These are phyloP conservation scores for Daldinia eschscholtzii DNA, from an alignment of 2,329 filamentous ascomycete genomes.

Conservation along the genomic window DNA sequence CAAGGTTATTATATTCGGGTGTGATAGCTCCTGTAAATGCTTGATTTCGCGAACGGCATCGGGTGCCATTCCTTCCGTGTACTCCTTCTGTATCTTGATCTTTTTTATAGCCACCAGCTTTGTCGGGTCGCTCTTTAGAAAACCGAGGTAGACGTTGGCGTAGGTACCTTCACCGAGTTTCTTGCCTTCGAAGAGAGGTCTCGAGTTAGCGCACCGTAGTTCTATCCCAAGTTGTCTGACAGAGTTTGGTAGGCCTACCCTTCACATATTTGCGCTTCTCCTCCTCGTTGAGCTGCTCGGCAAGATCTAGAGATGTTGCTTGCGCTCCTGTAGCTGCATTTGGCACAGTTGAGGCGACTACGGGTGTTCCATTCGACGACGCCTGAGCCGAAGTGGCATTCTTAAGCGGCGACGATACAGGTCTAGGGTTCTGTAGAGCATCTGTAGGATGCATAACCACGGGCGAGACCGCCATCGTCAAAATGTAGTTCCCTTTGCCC, in stretches of 20 bases:
- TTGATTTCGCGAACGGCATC: slow-evolving; percentile 97
- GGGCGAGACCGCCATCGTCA: slow-evolving; percentile 53
- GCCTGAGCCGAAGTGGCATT: slow-evolving; percentile 56
- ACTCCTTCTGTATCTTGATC: slow-evolving; percentile 88
- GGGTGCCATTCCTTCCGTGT: slow-evolving; percentile 90
- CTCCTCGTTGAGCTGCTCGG: slow-evolving; percentile 85
- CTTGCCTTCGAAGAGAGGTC: slow-evolving; percentile 68
- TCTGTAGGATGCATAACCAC: slow-evolving; percentile 48
- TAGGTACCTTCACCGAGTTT: slow-evolving; percentile 98
- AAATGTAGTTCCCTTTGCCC: background rate
- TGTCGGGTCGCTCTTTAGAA: slow-evolving; percentile 78
- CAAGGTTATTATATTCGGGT: slow-evolving; percentile 95
- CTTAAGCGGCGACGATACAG: slow-evolving; percentile 61
- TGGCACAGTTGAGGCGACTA: slow-evolving; percentile 48
- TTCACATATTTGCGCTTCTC: slow-evolving; percentile 92
- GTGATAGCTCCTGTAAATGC: slow-evolving; percentile 91
- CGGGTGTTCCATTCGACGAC: slow-evolving; percentile 62
- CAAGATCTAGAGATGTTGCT: slow-evolving; percentile 64
- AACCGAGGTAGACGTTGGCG: slow-evolving; percentile 92
- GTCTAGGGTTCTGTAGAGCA: slow-evolving; percentile 48
- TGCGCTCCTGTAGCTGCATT: slow-evolving; percentile 50
- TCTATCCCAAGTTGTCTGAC: background rate
- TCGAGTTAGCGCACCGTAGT: slow-evolving; percentile 24
- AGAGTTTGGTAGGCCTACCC: slow-evolving; percentile 62
- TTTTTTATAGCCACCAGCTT: slow-evolving; percentile 91